These are phyloP conservation scores for Berberis vulgaris DNA, from an alignment of 164 flowering plant species.

Conservation along the genomic window DNA sequence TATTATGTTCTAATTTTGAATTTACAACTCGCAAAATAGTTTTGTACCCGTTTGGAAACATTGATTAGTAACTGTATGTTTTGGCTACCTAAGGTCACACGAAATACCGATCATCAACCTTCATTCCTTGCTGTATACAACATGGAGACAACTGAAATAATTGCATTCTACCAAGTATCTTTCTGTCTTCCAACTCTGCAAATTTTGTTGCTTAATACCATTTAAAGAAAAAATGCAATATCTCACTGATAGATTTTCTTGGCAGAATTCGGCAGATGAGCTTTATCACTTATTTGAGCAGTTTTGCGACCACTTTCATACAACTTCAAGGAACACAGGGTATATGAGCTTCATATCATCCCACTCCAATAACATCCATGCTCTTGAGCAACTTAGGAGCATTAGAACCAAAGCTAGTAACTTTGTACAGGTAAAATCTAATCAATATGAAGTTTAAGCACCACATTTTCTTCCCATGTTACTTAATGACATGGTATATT, in stretches of 20 bases:
- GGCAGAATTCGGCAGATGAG: conserved; percentile 82
- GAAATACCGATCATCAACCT: conserved; percentile 71
- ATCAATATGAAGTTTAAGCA: not conserved
- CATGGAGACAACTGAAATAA: conserved; percentile 91
- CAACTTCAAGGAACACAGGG: conserved; percentile 41
- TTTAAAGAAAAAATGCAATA: not conserved
- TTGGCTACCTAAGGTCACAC: conserved; percentile 49
- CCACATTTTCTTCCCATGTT: not conserved
- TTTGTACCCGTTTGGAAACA: not conserved
- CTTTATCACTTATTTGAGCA: conserved; percentile 78
- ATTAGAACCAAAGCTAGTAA: conserved; percentile 56
- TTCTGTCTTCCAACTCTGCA: not conserved
- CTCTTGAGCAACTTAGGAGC: conserved; percentile 64
- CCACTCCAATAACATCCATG: conserved; percentile 82
- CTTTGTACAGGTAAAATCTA: conserved; percentile 50
- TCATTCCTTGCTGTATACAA: conserved; percentile 94
- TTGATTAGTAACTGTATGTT: not conserved
- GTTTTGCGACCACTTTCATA: conserved; percentile 74
- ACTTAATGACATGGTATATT: not conserved
- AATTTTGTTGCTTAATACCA: conserved; percentile 1
- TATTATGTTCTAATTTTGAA: too few species aligned
- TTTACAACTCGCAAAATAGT: not conserved
- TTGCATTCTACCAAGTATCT: conserved; percentile 85
- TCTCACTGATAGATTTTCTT: conserved; percentile 9
- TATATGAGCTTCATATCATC: conserved; percentile 83